These are phyloP conservation scores for Amaranthus tricolor DNA, from an alignment of 179 eudicot genomes.

Conservation along the genomic window DNA sequence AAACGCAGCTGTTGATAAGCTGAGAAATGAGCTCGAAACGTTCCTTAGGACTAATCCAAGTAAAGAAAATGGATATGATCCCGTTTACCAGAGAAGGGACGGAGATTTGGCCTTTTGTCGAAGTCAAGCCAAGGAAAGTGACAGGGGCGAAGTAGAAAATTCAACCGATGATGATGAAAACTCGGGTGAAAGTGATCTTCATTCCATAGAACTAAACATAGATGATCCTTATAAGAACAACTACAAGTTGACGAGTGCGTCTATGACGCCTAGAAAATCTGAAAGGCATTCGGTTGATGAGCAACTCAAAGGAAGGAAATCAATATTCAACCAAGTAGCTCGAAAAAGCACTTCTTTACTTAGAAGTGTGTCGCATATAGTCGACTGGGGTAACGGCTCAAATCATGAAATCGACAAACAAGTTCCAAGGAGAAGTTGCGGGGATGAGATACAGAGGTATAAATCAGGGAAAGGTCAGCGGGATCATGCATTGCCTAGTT, in stretches of 20 bases:
- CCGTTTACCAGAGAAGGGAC: slow-evolving; percentile 30
- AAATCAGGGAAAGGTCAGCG: slow-evolving; percentile 41
- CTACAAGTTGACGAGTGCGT: slow-evolving; percentile 28
- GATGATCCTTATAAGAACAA: slow-evolving; percentile 32
- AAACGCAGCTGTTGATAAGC: slow-evolving; percentile 53
- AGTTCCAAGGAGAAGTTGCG: slow-evolving; percentile 47
- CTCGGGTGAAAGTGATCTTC: slow-evolving; percentile 67
- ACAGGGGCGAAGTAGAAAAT: slow-evolving; percentile 50
- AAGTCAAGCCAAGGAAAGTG: slow-evolving; percentile 37
- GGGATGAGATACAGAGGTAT: slow-evolving; percentile 43
- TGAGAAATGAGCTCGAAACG: slow-evolving; percentile 60
- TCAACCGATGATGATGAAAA: slow-evolving; percentile 40
- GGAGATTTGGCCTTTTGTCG: slow-evolving; percentile 34
- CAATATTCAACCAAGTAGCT: slow-evolving; percentile 40
- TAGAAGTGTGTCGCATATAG: slow-evolving; percentile 58
- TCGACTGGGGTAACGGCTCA: slow-evolving; percentile 46
- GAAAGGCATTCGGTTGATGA: slow-evolving; percentile 35
- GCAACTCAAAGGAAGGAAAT: slow-evolving; percentile 45
- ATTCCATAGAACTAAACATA: slow-evolving; percentile 59
- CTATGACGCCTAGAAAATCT: slow-evolving; percentile 24
- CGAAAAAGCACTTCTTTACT: slow-evolving; percentile 54
- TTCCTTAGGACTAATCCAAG: slow-evolving; percentile 37
- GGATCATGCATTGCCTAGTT: slow-evolving; percentile 55
- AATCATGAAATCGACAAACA: slow-evolving; percentile 44
- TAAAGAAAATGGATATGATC: slow-evolving; percentile 36